Percentiles rank a stretch among this genome's conserved stretches.
These are phyloP conservation scores for Miscanthus lutarioriparius DNA, from an alignment of 176 grass and related monocot genomes.

Conservation along the genomic window DNA sequence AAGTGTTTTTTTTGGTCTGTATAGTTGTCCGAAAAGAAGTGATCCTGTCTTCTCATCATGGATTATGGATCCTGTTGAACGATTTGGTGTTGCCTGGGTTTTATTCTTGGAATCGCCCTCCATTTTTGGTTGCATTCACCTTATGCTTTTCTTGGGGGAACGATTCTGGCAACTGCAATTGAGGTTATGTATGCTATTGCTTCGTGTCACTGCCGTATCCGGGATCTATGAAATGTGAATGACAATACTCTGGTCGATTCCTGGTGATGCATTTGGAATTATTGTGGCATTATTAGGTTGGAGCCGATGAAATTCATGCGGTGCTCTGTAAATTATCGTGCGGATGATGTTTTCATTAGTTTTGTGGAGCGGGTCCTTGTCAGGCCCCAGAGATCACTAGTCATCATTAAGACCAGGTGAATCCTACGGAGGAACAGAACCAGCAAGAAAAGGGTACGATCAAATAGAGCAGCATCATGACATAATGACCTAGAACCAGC, in stretches of 20 bases:
- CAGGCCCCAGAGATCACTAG: not conserved
- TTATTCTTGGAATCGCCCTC: conserved; percentile 6
- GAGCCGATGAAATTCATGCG: not conserved
- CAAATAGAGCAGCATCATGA: not conserved
- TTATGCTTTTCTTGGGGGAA: conserved; percentile 9
- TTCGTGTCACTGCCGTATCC: not conserved
- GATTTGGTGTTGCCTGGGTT: conserved; percentile 27
- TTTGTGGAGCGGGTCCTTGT: not conserved
- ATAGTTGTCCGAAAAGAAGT: conserved; percentile 37
- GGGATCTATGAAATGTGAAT: not conserved
- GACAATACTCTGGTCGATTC: not conserved
- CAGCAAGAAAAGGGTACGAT: not conserved
- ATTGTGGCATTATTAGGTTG: too few species aligned
- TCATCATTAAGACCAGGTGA: not conserved
- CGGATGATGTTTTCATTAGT: not conserved
- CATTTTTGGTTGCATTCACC: conserved; percentile 28
- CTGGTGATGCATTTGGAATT: not conserved
- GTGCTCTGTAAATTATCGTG: too few species aligned
- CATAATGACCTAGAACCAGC: not conserved
- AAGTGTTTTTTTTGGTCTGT: conserved; percentile 38
- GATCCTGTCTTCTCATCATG: conserved; percentile 1
- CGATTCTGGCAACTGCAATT: not conserved
- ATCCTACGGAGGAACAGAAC: not conserved
- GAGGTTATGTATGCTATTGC: not conserved
- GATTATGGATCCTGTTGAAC: not conserved